Percentiles rank a stretch among this genome's conserved stretches.
phyloP scores from a whole-genome alignment of 2,329 filamentous ascomycete species.

The Colletotrichum tropicale region DNA sequence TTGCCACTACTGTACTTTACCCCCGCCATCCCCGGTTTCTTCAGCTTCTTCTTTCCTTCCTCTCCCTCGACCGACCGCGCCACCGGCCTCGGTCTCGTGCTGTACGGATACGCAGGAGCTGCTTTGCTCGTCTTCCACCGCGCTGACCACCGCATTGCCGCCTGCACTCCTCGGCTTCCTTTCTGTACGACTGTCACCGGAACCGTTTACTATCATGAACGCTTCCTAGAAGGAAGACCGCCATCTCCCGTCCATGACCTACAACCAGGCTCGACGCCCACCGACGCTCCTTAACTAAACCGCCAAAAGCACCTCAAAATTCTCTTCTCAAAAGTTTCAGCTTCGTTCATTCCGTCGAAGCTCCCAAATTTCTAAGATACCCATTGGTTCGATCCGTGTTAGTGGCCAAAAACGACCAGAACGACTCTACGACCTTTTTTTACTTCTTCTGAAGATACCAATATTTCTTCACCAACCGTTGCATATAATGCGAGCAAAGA shows the following conservation, averaged over 20 bases:
- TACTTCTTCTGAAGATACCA: slow-evolving; percentile 12
- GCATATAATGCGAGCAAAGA: slow-evolving; percentile 29
- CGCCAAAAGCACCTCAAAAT: not conserved
- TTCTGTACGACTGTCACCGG: slow-evolving; percentile 10
- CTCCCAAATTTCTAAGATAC: slow-evolving; percentile 11
- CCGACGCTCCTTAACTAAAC: slow-evolving; percentile 16
- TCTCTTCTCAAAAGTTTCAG: slow-evolving; percentile 10
- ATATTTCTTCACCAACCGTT: not conserved
- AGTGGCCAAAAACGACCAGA: not conserved
- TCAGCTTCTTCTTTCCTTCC: not conserved
- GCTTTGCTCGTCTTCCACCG: slow-evolving; percentile 13
- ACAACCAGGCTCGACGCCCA: slow-evolving; percentile 16
- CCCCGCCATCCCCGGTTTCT: slow-evolving; percentile 11
- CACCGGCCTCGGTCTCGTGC: slow-evolving; percentile 16
- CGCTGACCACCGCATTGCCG: slow-evolving; percentile 16
- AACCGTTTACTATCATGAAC: slow-evolving; percentile 17
- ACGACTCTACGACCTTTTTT: slow-evolving; percentile 17
- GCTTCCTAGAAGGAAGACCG: slow-evolving; percentile 18
- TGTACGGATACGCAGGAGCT: slow-evolving; percentile 9
- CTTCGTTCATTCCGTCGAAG: not conserved
- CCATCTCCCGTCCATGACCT: slow-evolving; percentile 1
- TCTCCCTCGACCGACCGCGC: not conserved
- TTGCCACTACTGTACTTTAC: not conserved
- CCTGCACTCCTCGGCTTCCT: not conserved
- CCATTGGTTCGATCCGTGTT: slow-evolving; percentile 4